Conservation (phyloP, 495 filamentous ascomycete genomes). For the Xylaria scruposa region DNA sequence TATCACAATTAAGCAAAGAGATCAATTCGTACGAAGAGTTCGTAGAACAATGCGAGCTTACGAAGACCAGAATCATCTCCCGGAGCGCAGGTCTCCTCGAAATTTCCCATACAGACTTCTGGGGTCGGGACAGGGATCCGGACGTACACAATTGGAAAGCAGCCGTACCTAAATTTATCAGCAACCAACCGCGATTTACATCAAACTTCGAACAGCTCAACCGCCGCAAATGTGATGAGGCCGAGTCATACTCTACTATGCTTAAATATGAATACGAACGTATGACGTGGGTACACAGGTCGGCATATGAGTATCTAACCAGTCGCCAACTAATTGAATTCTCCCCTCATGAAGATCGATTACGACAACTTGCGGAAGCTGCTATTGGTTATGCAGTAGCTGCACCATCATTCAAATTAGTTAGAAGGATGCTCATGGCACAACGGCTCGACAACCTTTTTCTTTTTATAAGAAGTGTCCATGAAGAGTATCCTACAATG, state of each 20-base stretch:
- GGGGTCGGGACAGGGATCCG: too few relatives aligned
- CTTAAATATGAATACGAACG: not conserved
- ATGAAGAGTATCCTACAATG: not conserved
- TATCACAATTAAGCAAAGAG: not conserved
- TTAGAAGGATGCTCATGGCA: not conserved
- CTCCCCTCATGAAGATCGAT: too few relatives aligned
- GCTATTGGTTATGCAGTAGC: not conserved
- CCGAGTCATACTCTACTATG: not conserved
- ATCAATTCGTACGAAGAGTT: conserved; percentile 13
- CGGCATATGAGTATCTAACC: conserved; percentile 4
- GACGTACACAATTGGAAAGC: too few relatives aligned
- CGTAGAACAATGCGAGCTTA: not conserved
- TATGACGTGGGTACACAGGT: conserved; percentile 12
- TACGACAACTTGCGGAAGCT: too few relatives aligned
- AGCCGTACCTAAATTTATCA: not conserved
- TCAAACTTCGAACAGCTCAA: not conserved
- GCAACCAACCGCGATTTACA: not conserved
- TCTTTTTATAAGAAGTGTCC: too few relatives aligned
- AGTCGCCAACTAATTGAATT: not conserved
- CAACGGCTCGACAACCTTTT: too few relatives aligned
- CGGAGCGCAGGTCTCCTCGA: conserved; percentile 15
- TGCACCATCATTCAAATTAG: not conserved
- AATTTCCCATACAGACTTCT: not conserved
- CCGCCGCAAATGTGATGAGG: not conserved
- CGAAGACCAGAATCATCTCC: not conserved